phyloP scores from a whole-genome alignment of 1,139 yeast genomes.

The Saccharomycopsis hybrid region DNA sequence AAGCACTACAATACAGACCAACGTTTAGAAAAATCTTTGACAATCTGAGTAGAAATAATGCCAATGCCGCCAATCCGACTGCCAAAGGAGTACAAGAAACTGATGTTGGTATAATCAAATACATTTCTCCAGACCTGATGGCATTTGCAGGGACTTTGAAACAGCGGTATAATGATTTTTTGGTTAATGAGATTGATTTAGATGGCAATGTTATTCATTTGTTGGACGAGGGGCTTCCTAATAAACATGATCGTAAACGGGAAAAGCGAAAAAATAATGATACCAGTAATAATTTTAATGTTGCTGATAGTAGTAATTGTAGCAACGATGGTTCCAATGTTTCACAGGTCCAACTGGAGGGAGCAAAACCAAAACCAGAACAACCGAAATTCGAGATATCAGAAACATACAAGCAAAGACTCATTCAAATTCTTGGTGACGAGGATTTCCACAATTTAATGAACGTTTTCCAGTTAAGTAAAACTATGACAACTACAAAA shows the following conservation, averaged over 20 bases:
- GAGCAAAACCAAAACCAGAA: too few species aligned
- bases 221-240: constrained; percentile 61
- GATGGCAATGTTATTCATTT: constrained; percentile 71
- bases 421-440: constrained; percentile 51
- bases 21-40: constrained; percentile 6
- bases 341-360: too few species aligned
- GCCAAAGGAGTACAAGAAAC: constrained; percentile 34
- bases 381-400: constrained; percentile 17
- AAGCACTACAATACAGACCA: constrained; percentile 11
- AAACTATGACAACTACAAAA: constrained; percentile 52
- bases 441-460: constrained; percentile 49
- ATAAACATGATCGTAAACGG: constrained; percentile 31
- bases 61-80: too few species aligned
- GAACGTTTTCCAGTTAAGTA: constrained; percentile 52
- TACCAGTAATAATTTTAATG: too few species aligned
- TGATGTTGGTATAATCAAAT: constrained; percentile 84
- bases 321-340: too few species aligned
- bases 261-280: constrained; percentile 25
- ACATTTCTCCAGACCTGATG: constrained; percentile 43
- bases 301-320: too few species aligned
- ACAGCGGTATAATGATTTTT: constrained; percentile 89
- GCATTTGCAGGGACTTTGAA: constrained; percentile 80
- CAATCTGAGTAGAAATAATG: too few species aligned
- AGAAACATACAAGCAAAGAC: constrained; percentile 30
- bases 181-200: constrained; percentile 77